phyloP scores from a whole-genome alignment of 768 basidiomycete genomes.

The Pisolithus albus region DNA sequence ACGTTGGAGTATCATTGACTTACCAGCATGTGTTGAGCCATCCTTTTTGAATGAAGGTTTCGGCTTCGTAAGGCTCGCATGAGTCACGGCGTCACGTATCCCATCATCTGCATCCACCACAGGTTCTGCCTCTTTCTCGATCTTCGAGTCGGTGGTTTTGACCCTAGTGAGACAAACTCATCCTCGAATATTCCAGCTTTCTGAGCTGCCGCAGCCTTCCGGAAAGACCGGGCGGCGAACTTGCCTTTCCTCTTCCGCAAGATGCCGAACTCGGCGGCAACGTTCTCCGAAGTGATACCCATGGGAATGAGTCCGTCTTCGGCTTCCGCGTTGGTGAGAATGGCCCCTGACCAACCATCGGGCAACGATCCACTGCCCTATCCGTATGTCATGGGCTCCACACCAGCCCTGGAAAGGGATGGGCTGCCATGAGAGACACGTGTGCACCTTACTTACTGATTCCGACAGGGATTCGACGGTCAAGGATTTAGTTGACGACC shows the following conservation, averaged over 20 bases:
- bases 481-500: constrained; percentile 72
- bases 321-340: constrained; percentile 61
- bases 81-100: constrained; percentile 77
- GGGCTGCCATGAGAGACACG: constrained; percentile 2
- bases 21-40: constrained; percentile 69
- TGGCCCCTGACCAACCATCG: constrained; percentile 53
- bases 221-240: constrained; percentile 80
- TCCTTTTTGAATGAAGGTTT: constrained; percentile 80
- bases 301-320: constrained; percentile 81
- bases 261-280: constrained; percentile 70
- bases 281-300: constrained; percentile 95
- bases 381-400: constrained; percentile 85
- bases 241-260: constrained; percentile 73
- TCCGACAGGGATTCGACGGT: constrained; percentile 83
- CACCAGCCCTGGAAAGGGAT: constrained; percentile 54
- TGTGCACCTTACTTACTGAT: constrained; percentile 50
- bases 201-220: constrained; percentile 74
- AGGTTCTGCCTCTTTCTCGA: constrained; percentile 57
- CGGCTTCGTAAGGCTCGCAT: constrained; percentile 69
- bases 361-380: constrained; percentile 55
- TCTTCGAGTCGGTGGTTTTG: constrained; percentile 65
- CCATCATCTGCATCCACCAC: constrained; percentile 77
- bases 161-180: constrained; percentile 82
- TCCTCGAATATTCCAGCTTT: constrained; percentile 75
- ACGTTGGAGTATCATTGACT: constrained; percentile 9